Percentiles rank a stretch among this genome's conserved stretches.
phyloP scores from a whole-genome alignment of 768 basidiomycete genomes.

The Arthromyces matolae region DNA sequence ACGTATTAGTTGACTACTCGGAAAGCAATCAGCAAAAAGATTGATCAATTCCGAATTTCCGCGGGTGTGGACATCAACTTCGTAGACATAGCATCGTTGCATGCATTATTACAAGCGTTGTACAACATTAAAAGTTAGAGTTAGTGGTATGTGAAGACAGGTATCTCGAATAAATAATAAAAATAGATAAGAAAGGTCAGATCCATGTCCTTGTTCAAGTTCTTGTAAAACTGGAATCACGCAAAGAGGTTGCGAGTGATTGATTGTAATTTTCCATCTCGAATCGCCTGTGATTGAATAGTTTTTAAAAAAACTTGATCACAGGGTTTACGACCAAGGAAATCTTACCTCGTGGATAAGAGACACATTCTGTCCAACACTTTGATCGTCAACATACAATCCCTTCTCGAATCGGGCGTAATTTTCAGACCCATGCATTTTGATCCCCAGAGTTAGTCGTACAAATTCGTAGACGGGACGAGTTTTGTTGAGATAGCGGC shows the following conservation, averaged over 20 bases:
- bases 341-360: constrained; percentile 69
- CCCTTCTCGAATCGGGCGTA: constrained; percentile 56
- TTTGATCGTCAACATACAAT: constrained; percentile 62
- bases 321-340: constrained; percentile 1
- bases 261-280: constrained; percentile 49
- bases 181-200: background rate
- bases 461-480: constrained; percentile 76
- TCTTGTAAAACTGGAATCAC: background rate
- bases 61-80: no score
- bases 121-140: no score
- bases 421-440: constrained; percentile 80
- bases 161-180: no score
- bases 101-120: no score
- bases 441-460: constrained; percentile 63
- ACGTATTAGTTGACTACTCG: no score
- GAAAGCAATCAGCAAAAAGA: no score
- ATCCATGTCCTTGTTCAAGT: background rate
- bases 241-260: constrained; percentile 38
- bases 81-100: no score
- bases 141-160: no score
- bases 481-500: constrained; percentile 62
- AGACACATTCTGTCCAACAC: constrained; percentile 67
- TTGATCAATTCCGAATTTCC: no score
- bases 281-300: constrained; percentile 37
- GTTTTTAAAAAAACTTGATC: background rate